Evolutionary conservation across 768 basidiomycete genomes (phyloP).

Genomic region (Dioszegia aurantiaca): DNA sequence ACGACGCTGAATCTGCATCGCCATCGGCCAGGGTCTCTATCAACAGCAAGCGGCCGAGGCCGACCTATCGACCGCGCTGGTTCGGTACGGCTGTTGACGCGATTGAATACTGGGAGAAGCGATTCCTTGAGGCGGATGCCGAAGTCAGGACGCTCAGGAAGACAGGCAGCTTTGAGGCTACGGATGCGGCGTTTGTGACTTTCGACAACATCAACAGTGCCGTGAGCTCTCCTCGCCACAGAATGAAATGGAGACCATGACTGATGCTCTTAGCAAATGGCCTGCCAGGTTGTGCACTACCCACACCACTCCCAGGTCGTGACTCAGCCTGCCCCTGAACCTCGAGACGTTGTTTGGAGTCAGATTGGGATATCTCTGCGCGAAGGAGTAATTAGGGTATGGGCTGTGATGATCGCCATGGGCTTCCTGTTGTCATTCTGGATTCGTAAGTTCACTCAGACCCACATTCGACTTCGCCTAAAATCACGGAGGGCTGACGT

Average conservation of each 20-base stretch:
- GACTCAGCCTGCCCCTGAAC: conserved; percentile 82
- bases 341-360: conserved; percentile 91
- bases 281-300: conserved; percentile 76
- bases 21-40: conserved; percentile 57
- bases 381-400: conserved; percentile 64
- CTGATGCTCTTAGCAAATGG: conserved; percentile 63
- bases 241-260: neutral
- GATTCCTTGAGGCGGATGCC: conserved; percentile 79
- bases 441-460: conserved; percentile 56
- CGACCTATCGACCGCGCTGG: conserved; percentile 72
- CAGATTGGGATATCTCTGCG: conserved; percentile 71
- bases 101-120: conserved; percentile 76
- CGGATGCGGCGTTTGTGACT: conserved; percentile 86
- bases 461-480: neutral
- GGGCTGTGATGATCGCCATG: conserved; percentile 69
- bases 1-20: neutral
- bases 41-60: conserved; percentile 62
- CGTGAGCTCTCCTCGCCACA: conserved; percentile 56
- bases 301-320: conserved; percentile 64
- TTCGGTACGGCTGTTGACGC: conserved; percentile 77
- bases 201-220: conserved; percentile 94
- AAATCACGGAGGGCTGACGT: conserved; percentile 14
- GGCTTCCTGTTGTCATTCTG: conserved; percentile 79
- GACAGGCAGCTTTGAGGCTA: conserved; percentile 71
- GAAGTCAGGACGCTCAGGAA: conserved; percentile 70